These are phyloP conservation scores for Penicillium brasilianum DNA, from an alignment of 2,329 filamentous ascomycete species.

Conservation along the genomic window DNA sequence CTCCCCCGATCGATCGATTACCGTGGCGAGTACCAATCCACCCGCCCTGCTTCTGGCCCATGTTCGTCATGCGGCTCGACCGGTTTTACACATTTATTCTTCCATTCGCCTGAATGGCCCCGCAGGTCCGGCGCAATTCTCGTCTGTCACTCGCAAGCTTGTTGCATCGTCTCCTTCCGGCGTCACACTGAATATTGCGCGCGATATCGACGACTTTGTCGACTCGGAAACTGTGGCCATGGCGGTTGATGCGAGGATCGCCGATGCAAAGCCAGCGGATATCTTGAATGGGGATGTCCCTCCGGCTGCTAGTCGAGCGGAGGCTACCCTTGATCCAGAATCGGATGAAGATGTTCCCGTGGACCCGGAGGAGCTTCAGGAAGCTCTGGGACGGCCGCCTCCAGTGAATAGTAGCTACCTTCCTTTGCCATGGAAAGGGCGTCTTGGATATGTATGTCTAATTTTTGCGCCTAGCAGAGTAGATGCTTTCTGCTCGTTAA, in stretches of 20 bases:
- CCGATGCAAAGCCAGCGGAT: slow-evolving; percentile 22
- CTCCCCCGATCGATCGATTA: slow-evolving; percentile 34
- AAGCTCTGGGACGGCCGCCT: slow-evolving; percentile 67
- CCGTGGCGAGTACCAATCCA: slow-evolving; percentile 36
- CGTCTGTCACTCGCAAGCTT: background rate
- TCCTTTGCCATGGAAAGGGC: slow-evolving; percentile 87
- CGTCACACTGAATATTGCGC: slow-evolving; percentile 10
- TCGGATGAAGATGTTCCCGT: slow-evolving; percentile 57
- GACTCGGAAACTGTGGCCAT: slow-evolving; percentile 11
- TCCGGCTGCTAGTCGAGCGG: slow-evolving; percentile 24
- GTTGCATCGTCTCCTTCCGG: slow-evolving; percentile 11
- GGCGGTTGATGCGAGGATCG: slow-evolving; percentile 9
- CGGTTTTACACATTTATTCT: background rate
- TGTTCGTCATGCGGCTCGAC: slow-evolving; percentile 24
- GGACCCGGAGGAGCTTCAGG: slow-evolving; percentile 63
- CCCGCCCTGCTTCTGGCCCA: slow-evolving; percentile 19
- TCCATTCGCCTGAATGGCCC: background rate
- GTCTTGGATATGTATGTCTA: slow-evolving; percentile 80
- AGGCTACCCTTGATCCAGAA: slow-evolving; percentile 55
- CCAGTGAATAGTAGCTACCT: slow-evolving; percentile 82
- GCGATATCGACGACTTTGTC: background rate
- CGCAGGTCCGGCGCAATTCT: background rate
- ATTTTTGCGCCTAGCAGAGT: too few species aligned
- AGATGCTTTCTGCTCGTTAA: too few species aligned
- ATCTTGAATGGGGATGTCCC: slow-evolving; percentile 25